These are phyloP conservation scores for Sphaerostilbella broomeana DNA, from an alignment of 2,329 filamentous ascomycete genomes.

Conservation along the genomic window DNA sequence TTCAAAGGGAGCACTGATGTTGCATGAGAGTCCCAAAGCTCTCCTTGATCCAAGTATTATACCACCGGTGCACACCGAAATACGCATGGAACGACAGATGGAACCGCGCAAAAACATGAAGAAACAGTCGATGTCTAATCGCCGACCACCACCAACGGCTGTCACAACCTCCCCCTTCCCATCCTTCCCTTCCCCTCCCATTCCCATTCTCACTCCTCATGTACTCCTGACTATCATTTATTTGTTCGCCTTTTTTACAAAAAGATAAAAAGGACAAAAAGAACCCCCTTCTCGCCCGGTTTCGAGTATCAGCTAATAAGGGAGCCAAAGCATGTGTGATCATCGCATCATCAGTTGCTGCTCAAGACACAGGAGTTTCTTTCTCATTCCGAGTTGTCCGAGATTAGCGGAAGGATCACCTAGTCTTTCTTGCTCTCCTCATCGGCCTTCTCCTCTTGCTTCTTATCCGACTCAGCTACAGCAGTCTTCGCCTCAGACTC, in stretches of 20 bases:
- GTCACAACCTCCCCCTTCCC: constrained; percentile 1
- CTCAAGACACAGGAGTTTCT: no score
- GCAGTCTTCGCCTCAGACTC: constrained; percentile 21
- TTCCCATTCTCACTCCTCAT: constrained; percentile 2
- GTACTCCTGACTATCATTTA: no score
- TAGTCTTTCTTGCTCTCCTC: constrained; percentile 33
- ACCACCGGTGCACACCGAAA: constrained; percentile 18
- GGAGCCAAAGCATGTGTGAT: no score
- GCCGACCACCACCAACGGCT: constrained; percentile 10
- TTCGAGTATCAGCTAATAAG: constrained; percentile 6
- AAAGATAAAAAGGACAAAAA: constrained; percentile 7
- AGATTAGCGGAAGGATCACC: constrained; percentile 21
- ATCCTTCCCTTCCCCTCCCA: constrained; percentile 7
- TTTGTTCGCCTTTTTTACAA: constrained; percentile 2
- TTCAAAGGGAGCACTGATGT: constrained; percentile 8
- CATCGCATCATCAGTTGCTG: background rate
- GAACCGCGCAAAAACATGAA: constrained; percentile 15
- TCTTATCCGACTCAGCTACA: constrained; percentile 21
- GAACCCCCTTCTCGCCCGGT: constrained; percentile 8
- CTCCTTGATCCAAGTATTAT: constrained; percentile 17
- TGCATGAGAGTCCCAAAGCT: constrained; percentile 10
- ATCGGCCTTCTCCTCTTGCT: constrained; percentile 18
- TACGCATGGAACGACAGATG: constrained; percentile 13
- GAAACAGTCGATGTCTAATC: constrained; percentile 17
- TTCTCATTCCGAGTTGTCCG: constrained; percentile 12